Conservation (phyloP, 139 green algal species). For the Closterium sp. region DNA sequence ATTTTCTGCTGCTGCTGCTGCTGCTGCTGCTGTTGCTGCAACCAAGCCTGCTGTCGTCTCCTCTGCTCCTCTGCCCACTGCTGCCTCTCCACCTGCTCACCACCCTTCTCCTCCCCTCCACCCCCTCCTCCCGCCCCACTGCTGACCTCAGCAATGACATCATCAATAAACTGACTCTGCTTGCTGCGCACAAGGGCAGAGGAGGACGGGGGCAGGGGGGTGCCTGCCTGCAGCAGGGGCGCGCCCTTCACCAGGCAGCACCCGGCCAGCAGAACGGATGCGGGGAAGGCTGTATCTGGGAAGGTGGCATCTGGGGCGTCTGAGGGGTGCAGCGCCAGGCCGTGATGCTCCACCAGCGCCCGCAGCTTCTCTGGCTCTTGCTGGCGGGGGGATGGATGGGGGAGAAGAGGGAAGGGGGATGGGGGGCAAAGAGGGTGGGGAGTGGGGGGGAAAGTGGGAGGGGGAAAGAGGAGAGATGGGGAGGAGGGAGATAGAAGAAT, state of each 20-base stretch:
- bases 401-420: not conserved
- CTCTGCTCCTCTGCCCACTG: not conserved
- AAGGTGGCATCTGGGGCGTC: not conserved
- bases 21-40: not conserved
- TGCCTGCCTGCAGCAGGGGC: not conserved
- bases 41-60: not conserved
- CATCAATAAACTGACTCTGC: conserved; percentile 1
- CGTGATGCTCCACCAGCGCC: not conserved
- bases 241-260: conserved; percentile 17
- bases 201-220: not conserved
- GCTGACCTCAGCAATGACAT: conserved; percentile 16
- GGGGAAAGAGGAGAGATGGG: too few species aligned
- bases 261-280: not conserved
- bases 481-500: not conserved
- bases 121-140: not conserved
- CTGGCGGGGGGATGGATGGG: not conserved
- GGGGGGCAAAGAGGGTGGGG: too few species aligned
- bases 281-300: not conserved
- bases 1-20: not conserved
- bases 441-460: not conserved
- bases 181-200: not conserved
- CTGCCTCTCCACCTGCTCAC: not conserved
- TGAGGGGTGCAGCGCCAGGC: conserved; percentile 6
- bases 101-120: not conserved
- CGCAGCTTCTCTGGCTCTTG: conserved; percentile 15